Percentiles rank a stretch among this genome's conserved stretches.
Conservation (phyloP, 2,329 filamentous ascomycete species). For the Aspergillus ochraceoroseus region DNA sequence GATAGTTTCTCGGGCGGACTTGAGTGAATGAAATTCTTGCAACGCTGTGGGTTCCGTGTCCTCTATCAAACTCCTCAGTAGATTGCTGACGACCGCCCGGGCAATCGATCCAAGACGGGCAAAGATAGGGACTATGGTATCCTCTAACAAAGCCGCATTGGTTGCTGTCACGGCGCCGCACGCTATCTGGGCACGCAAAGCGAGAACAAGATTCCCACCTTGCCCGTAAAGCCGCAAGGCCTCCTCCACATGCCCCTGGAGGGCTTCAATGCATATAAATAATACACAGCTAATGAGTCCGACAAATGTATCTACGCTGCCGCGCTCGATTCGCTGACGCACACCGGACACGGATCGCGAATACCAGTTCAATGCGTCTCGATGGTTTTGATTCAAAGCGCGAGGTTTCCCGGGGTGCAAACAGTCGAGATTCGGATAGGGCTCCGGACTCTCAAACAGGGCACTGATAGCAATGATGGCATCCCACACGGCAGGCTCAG, state of each 20-base stretch:
- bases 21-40: conserved; percentile 9
- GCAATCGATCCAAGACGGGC: conserved; percentile 24
- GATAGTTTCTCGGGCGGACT: conserved; percentile 26
- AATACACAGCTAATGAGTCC: conserved; percentile 31
- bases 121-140: conserved; percentile 30
- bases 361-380: conserved; percentile 32
- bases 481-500: conserved; percentile 39
- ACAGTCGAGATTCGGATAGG: conserved; percentile 10
- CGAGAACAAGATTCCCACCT: conserved; percentile 23
- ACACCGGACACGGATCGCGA: conserved; percentile 29
- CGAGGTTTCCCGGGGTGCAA: neutral
- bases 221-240: conserved; percentile 27
- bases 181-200: conserved; percentile 19
- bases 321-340: conserved; percentile 24
- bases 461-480: conserved; percentile 37
- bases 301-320: conserved; percentile 23
- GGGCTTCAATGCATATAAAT: conserved; percentile 33
- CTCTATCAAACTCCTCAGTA: conserved; percentile 8
- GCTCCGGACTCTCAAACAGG: conserved; percentile 31
- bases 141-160: conserved; percentile 22
- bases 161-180: conserved; percentile 12
- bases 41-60: neutral
- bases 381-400: conserved; percentile 19
- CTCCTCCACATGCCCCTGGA: conserved; percentile 25
- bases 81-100: conserved; percentile 1